Conservation (phyloP, 2,329 filamentous ascomycete genomes). For the Fusarium solani-melongenae region DNA sequence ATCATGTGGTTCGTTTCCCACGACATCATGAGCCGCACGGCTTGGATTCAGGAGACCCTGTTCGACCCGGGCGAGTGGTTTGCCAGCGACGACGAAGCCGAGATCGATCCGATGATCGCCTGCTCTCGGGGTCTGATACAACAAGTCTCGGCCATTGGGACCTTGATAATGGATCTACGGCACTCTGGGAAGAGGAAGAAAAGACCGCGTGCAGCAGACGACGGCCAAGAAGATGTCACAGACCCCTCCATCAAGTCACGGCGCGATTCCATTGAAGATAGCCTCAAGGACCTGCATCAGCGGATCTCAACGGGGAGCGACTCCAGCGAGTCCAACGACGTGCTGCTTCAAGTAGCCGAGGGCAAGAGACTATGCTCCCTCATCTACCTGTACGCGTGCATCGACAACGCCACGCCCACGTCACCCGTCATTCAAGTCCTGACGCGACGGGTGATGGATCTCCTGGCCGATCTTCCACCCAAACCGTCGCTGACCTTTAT, state of each 20-base stretch:
- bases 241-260: not conserved
- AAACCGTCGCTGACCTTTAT: constrained; percentile 9
- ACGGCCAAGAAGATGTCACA: not conserved
- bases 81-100: constrained; percentile 8
- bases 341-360: constrained; percentile 1
- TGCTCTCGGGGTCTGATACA: constrained; percentile 13
- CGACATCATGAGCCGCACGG: constrained; percentile 16
- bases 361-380: constrained; percentile 5
- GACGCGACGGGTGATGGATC: constrained; percentile 3
- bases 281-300: not conserved
- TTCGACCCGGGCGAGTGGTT: constrained; percentile 19
- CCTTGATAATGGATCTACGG: constrained; percentile 1
- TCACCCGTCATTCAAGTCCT: not conserved
- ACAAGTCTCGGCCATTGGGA: constrained; percentile 8
- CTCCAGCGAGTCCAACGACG: not conserved
- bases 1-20: constrained; percentile 18
- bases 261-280: not conserved
- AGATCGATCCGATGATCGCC: constrained; percentile 13
- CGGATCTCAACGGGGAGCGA: not conserved
- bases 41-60: constrained; percentile 11
- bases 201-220: not conserved
- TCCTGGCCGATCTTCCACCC: not conserved
- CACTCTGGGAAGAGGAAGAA: not conserved
- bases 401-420: constrained; percentile 3
- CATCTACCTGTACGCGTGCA: constrained; percentile 12